Evolutionary conservation across 257 asterid species (phyloP).

Genomic region (Haberlea rhodopensis): DNA sequence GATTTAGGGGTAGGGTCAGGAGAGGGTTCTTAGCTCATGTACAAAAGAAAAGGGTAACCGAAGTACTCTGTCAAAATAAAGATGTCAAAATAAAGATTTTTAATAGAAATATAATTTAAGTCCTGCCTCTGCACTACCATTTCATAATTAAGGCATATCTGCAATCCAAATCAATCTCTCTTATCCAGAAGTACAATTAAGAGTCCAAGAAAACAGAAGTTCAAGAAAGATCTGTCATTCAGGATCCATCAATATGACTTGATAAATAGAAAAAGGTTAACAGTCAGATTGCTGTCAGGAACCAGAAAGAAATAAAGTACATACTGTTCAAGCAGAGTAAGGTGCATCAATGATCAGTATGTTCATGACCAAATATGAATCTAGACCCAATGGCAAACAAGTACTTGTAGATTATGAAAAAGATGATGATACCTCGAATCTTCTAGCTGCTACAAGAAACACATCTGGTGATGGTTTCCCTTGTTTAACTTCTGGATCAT

Average conservation of each 20-base stretch:
- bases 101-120: neutral
- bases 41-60: neutral
- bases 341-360: neutral
- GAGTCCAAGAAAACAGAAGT: neutral
- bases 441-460: conserved; percentile 83
- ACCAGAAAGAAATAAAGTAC: neutral
- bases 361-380: conserved; percentile 11
- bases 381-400: neutral
- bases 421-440: conserved; percentile 69
- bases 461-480: conserved; percentile 96
- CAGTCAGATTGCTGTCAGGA: neutral
- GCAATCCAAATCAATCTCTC: neutral
- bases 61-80: neutral
- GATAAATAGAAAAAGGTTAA: neutral
- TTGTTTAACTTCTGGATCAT: conserved; percentile 93
- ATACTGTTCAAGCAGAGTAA: neutral
- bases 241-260: neutral
- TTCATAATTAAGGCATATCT: conserved; percentile 8
- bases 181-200: neutral
- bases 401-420: conserved; percentile 8
- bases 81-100: conserved; percentile 1
- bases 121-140: conserved; percentile 9
- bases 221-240: neutral
- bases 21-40: neutral
- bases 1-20: neutral